A percentile compares a stretch with the other conserved stretches of the same genome.
Evolutionary conservation across 2,329 filamentous ascomycete genomes (phyloP).

Genomic region (Colletotrichum liaoningense): DNA sequence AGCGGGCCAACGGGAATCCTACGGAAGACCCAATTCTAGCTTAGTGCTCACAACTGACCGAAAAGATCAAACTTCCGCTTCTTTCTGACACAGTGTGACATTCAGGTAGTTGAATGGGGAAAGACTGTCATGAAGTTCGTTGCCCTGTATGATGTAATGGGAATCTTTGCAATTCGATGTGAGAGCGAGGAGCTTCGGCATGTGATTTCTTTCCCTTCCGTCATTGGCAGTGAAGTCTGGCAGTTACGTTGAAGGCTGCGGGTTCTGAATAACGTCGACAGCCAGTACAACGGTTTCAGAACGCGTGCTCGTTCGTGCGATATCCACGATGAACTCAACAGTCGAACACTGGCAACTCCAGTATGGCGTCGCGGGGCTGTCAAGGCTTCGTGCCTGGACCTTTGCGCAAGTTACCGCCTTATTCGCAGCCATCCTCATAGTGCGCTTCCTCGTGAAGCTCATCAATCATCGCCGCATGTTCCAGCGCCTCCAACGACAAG

Average conservation of each 20-base stretch:
- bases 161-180: neutral
- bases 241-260: neutral
- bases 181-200: neutral
- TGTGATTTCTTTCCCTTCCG: neutral
- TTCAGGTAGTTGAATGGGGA: neutral
- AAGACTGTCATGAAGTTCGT: neutral
- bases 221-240: neutral
- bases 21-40: neutral
- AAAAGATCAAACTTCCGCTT: neutral
- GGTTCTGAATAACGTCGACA: neutral
- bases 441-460: neutral
- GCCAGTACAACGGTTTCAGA: neutral
- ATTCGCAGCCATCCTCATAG: neutral
- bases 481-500: neutral
- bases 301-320: neutral
- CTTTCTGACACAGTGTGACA: neutral
- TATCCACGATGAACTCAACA: neutral
- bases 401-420: neutral
- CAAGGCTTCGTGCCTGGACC: neutral
- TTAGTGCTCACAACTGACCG: neutral
- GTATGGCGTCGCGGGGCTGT: neutral
- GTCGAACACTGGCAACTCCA: neutral
- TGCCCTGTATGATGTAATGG: neutral
- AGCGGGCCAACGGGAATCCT: neutral
- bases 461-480: slow-evolving; percentile 8